These are phyloP conservation scores for Rhizopogon roseolus DNA, from an alignment of 768 basidiomycete genomes.

Conservation along the genomic window DNA sequence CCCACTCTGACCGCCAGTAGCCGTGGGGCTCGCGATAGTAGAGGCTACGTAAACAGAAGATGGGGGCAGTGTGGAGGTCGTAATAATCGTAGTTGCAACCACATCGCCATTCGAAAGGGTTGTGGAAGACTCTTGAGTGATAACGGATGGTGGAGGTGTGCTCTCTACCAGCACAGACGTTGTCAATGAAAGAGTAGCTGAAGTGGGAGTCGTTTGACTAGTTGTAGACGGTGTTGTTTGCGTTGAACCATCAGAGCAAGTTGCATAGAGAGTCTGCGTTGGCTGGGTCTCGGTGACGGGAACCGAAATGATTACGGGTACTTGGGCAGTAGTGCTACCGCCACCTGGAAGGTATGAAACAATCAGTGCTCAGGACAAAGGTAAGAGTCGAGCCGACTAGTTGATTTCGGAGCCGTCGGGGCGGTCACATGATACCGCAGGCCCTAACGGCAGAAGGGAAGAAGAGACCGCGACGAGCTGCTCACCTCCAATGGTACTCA, in stretches of 20 bases:
- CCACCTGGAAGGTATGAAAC: slow-evolving; percentile 15
- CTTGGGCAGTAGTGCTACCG: slow-evolving; percentile 25
- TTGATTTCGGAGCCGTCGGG: slow-evolving; percentile 5
- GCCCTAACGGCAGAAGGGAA: not conserved
- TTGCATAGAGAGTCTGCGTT: slow-evolving; percentile 37
- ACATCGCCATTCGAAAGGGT: slow-evolving; percentile 40
- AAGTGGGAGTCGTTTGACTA: not conserved
- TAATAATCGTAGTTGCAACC: slow-evolving; percentile 28
- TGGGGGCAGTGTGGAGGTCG: slow-evolving; percentile 31
- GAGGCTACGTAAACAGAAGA: slow-evolving; percentile 24
- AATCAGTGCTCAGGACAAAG: slow-evolving; percentile 10
- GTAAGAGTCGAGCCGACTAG: not conserved
- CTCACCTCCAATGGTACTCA: slow-evolving; percentile 33
- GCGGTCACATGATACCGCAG: slow-evolving; percentile 8
- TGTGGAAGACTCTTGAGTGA: slow-evolving; percentile 27
- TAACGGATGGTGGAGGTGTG: slow-evolving; percentile 27
- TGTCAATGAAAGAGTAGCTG: slow-evolving; percentile 7
- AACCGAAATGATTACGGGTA: slow-evolving; percentile 36
- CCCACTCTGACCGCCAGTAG: slow-evolving; percentile 8
- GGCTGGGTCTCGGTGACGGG: slow-evolving; percentile 24
- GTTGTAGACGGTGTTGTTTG: slow-evolving; percentile 6
- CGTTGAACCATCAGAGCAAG: slow-evolving; percentile 20
- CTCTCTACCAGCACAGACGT: slow-evolving; percentile 23
- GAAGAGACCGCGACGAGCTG: not conserved
- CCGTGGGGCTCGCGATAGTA: slow-evolving; percentile 8